Base-by-base conservation (phyloP, 331 rosid species). In the Spiraea crenata region DNA sequence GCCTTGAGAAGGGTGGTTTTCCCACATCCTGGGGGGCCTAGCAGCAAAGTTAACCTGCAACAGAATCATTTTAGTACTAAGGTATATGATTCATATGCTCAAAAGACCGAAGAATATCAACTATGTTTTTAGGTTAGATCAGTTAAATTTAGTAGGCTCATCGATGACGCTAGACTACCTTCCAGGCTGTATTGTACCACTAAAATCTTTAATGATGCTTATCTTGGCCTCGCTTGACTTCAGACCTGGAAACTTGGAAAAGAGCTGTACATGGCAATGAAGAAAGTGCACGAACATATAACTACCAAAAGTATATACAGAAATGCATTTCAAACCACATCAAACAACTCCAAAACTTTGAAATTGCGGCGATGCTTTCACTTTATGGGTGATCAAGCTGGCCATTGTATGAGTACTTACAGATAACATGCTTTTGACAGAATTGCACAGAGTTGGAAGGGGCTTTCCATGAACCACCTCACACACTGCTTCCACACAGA, bases 381-480 rank as follows among this genome's bases (percentile, higher is more conserved):
- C 54, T 49, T 14, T 49, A 15, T 15, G 54, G 15, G 15, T 5
- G n/a, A 7, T 49, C 15, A 15, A 49, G 17, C 7, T 9, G 19
- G 64, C 54, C 40, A 44, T 39, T 25, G 34, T 14, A 3, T 60
- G 42, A 46, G 14, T 19, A 76, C 93, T 82, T 79, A 85, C 96
- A 40, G 80, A 68, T 52, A 85, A 47, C 9, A 8, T 72, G 65
- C 75, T 77, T 66, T 54, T 86, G 37, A 87, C 57, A 72, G 93
- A 70, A 73, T 90, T 87, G 91, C 91, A 87, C 9, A 87, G 79
- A 11, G 96, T 85, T 64, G 93, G 93, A 69, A 84, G 69, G 47
- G 93, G 84, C 78, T 82, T 90, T 49, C 96, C 96, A 56, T 81
- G 80, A 65, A 90, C 89, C 20, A 90, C 84, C 63, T 84, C 83